Conservation (phyloP, 164 flowering plant species). For the Piper betle region DNA sequence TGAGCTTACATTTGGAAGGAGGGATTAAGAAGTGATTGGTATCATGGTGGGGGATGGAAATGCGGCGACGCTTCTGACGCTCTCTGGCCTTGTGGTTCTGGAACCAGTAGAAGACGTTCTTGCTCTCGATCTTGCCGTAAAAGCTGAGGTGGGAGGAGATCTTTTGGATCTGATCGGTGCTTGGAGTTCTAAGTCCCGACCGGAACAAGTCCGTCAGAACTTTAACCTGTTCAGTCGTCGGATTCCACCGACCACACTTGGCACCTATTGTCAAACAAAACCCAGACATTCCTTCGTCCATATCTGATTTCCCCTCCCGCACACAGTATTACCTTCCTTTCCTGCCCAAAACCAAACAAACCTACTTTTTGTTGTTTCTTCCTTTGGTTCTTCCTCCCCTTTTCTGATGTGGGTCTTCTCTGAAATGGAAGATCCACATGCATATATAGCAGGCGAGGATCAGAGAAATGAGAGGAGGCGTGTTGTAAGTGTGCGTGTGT, state of each 20-base stretch:
- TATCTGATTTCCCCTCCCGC: neutral
- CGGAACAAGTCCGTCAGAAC: constrained; percentile 82
- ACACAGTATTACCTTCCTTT: neutral
- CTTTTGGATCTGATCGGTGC: constrained; percentile 88
- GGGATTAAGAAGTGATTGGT: neutral
- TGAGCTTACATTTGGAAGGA: constrained; percentile 30
- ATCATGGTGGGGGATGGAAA: constrained; percentile 13
- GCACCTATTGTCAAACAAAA: constrained; percentile 37
- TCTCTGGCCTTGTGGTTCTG: constrained; percentile 98
- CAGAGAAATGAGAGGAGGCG: neutral
- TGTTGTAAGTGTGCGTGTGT: too few species aligned
- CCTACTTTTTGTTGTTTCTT: neutral
- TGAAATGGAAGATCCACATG: constrained; percentile 18
- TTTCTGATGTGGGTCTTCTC: constrained; percentile 1
- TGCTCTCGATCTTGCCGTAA: constrained; percentile 96
- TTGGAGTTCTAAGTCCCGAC: constrained; percentile 87
- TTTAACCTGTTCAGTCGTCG: constrained; percentile 87
- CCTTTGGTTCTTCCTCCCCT: neutral
- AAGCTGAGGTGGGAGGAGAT: constrained; percentile 83
- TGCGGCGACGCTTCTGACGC: constrained; percentile 71
- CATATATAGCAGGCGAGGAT: constrained; percentile 13
- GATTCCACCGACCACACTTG: constrained; percentile 85
- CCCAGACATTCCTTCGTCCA: constrained; percentile 38
- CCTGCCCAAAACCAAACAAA: neutral
- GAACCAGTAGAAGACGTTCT: constrained; percentile 97